phyloP scores from a whole-genome alignment of 352 stramenopile species.

The Halophytophthora polymorphica region DNA sequence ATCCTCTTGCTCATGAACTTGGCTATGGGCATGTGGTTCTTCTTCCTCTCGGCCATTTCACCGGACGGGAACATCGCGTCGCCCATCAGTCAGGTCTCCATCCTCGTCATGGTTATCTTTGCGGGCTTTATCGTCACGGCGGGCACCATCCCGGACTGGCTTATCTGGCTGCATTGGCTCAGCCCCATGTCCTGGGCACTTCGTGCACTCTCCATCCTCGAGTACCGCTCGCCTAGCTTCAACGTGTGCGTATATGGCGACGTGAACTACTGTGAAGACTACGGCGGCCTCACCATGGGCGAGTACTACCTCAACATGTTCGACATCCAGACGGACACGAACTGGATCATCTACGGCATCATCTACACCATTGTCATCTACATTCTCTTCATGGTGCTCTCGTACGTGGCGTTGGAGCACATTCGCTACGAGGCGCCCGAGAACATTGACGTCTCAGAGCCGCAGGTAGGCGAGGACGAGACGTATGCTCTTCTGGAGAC shows the following conservation, averaged over 20 bases:
- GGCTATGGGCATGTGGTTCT: conserved; percentile 22
- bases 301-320: conserved; percentile 16
- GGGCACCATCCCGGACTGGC: conserved; percentile 19
- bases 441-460: conserved; percentile 17
- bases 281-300: conserved; percentile 8
- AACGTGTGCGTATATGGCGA: conserved; percentile 5
- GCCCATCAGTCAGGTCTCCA: conserved; percentile 18
- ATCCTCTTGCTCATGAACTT: conserved; percentile 53
- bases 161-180: conserved; percentile 31
- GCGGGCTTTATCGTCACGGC: conserved; percentile 25
- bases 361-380: conserved; percentile 14
- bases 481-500: conserved; percentile 16
- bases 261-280: conserved; percentile 19
- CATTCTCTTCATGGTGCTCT: conserved; percentile 23
- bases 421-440: conserved; percentile 13
- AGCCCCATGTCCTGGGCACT: conserved; percentile 34
- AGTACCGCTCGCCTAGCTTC: conserved; percentile 18
- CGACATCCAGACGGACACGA: conserved; percentile 15
- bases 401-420: conserved; percentile 24
- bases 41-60: conserved; percentile 12
- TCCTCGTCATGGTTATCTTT: conserved; percentile 32
- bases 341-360: conserved; percentile 16
- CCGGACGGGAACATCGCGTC: conserved; percentile 29
- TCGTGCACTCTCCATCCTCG: conserved; percentile 18
- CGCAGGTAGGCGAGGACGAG: neutral